A percentile compares a stretch with the other conserved stretches of the same genome.
Conservation (phyloP, 2,329 filamentous ascomycete genomes). For the Mollisia scopiformis region DNA sequence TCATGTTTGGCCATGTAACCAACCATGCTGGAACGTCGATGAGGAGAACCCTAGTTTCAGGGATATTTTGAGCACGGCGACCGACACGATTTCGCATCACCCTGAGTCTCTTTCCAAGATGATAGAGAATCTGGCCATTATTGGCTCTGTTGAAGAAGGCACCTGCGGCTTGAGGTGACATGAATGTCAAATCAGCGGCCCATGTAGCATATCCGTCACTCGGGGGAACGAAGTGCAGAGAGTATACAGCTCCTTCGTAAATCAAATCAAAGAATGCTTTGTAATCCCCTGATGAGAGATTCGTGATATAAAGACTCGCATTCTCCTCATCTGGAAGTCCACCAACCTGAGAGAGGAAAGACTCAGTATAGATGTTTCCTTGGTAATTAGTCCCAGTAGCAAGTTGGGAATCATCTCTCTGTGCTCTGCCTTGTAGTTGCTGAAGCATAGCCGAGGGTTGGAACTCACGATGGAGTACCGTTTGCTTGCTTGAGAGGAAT, state of each 20-base stretch:
- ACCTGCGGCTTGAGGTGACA: slow-evolving; percentile 10
- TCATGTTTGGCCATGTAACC: slow-evolving; percentile 14
- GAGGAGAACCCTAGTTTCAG: slow-evolving; percentile 11
- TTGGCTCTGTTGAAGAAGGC: slow-evolving; percentile 4
- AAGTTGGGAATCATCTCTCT: not conserved
- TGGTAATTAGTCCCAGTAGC: not conserved
- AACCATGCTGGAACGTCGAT: slow-evolving; percentile 16
- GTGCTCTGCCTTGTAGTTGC: too few species aligned
- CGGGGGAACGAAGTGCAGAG: slow-evolving; percentile 15
- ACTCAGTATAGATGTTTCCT: not conserved
- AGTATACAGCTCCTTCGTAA: slow-evolving; percentile 20
- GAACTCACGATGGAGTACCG: too few species aligned
- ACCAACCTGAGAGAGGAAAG: slow-evolving; percentile 2
- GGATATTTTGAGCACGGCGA: not conserved
- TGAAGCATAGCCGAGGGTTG: not conserved
- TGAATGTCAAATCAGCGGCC: slow-evolving; percentile 27
- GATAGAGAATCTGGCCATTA: slow-evolving; percentile 3
- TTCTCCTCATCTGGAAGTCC: slow-evolving; percentile 23
- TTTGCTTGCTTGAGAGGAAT: too few species aligned
- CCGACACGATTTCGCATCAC: slow-evolving; percentile 17
- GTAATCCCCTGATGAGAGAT: slow-evolving; percentile 13
- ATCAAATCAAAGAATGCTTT: slow-evolving; percentile 24
- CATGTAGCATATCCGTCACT: slow-evolving; percentile 3
- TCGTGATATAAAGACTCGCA: slow-evolving; percentile 26
- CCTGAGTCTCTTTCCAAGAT: slow-evolving; percentile 1